phyloP scores from a whole-genome alignment of 257 asterid species.

The Vinca minor region DNA sequence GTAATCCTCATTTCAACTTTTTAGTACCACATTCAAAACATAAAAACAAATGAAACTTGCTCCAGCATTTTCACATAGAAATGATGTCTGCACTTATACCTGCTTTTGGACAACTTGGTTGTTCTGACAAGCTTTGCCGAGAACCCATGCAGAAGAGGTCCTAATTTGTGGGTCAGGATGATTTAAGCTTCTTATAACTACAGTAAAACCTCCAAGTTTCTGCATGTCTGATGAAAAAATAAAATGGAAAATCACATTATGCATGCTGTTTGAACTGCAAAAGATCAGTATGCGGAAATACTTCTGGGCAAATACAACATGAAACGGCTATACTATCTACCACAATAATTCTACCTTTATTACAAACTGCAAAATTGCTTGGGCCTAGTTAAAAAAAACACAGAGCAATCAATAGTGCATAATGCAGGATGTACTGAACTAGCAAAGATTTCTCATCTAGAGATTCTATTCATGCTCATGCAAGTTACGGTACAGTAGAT shows the following conservation, averaged over 20 bases:
- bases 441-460: background rate
- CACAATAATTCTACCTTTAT: background rate
- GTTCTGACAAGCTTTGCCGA: constrained; percentile 89
- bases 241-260: background rate
- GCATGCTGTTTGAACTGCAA: background rate
- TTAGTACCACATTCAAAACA: background rate
- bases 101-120: constrained; percentile 71
- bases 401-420: background rate
- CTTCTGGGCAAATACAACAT: background rate
- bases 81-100: constrained; percentile 24
- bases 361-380: background rate
- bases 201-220: constrained; percentile 66
- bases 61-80: no score
- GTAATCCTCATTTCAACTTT: constrained; percentile 19
- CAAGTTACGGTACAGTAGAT: background rate
- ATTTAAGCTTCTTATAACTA: constrained; percentile 43
- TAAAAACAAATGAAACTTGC: no score
- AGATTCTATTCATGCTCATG: constrained; percentile 4
- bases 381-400: background rate
- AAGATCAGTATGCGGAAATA: background rate
- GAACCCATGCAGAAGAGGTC: constrained; percentile 61
- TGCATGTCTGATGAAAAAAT: constrained; percentile 71
- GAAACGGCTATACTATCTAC: background rate
- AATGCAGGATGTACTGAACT: background rate
- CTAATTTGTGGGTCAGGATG: constrained; percentile 48